A percentile compares a stretch with the other conserved stretches of the same genome.
phyloP scores from a whole-genome alignment of 2,329 filamentous ascomycete species.

The Colletotrichum phormii region DNA sequence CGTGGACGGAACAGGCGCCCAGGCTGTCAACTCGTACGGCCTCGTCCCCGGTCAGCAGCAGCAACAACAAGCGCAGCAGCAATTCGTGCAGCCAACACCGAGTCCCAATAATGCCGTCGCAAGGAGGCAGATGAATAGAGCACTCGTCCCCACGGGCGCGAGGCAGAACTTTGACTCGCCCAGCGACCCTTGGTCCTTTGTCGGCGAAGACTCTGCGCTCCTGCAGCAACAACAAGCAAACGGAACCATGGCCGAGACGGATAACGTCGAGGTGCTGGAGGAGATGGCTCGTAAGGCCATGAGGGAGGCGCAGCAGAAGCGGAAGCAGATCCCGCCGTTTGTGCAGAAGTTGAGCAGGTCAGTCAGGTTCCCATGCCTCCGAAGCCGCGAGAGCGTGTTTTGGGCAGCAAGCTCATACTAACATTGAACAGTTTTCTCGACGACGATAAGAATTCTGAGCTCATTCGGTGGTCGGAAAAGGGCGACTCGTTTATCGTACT shows the following conservation, averaged over 20 bases:
- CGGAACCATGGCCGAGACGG: constrained; percentile 61
- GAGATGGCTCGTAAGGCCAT: constrained; percentile 84
- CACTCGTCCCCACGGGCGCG: constrained; percentile 58
- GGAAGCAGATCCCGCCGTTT: constrained; percentile 97
- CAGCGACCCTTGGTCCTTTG: constrained; percentile 56
- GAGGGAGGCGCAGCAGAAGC: constrained; percentile 86
- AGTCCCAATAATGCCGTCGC: constrained; percentile 58
- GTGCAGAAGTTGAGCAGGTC: constrained; percentile 98
- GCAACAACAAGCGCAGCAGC: constrained; percentile 46
- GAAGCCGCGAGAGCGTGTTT: not conserved
- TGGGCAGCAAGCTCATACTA: constrained; percentile 21
- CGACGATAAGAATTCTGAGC: constrained; percentile 89
- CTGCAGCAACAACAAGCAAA: constrained; percentile 40
- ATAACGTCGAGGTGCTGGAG: constrained; percentile 84
- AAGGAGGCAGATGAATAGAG: constrained; percentile 62
- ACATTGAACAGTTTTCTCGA: constrained; percentile 81
- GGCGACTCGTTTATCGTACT: constrained; percentile 97
- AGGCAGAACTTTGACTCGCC: constrained; percentile 51
- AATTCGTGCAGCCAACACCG: constrained; percentile 41
- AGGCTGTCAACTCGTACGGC: constrained; percentile 50
- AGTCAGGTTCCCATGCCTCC: constrained; percentile 42
- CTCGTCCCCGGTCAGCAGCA: constrained; percentile 52
- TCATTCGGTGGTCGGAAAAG: constrained; percentile 97
- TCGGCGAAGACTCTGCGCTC: constrained; percentile 54
- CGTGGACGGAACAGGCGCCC: constrained; percentile 47